Evolutionary conservation across 345 rosid species (phyloP), one percentile per base, ranked within the genome.

Genomic region (Hypericum androsaemum): DNA sequence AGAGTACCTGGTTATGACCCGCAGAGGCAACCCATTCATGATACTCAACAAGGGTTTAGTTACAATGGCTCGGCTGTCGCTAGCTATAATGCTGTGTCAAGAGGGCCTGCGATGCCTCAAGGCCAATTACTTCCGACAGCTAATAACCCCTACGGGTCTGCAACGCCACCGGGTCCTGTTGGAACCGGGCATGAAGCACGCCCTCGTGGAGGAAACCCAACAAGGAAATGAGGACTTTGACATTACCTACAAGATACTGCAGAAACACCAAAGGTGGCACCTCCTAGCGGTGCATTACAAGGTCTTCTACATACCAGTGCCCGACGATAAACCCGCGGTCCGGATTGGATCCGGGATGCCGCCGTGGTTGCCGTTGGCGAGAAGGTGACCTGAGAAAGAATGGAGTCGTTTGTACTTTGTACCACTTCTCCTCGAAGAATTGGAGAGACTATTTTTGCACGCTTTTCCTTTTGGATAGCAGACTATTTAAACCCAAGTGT

Each of bases 201-300:
- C 39, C 54, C 77, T 38, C 65, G 78, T 36, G 75, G 72, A 11
- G 84, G 82, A 60, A 79, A 80, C 73, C 74, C 73, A 52, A 70
- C 9, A 43, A 71, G 83, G 57, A 80, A 84, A 71, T 84, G 74
- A 82, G 6, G 13, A n/a, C 13, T 45, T n/a, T 13, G n/a, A 43
- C 12, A 10, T 43, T 43, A 14, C 12, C 12, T 14, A 43, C 12
- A 12, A 11, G 5, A 10, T 7, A 10, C 11, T 12, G 10, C 5
- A 5, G 5, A 14, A 43, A 10, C 46, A 5, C 5, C 12, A n/a
- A n/a, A n/a, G n/a, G n/a, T n/a, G n/a, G n/a, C n/a, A n/a, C n/a
- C n/a, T n/a, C n/a, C n/a, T n/a, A n/a, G n/a, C n/a, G n/a, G n/a
- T n/a, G n/a, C n/a, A n/a, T n/a, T n/a, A n/a, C n/a, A n/a, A n/a